Percentiles rank a stretch among this genome's conserved stretches.
phyloP scores from a whole-genome alignment of 2,329 filamentous ascomycete species.

The Neoarthrinium moseri region DNA sequence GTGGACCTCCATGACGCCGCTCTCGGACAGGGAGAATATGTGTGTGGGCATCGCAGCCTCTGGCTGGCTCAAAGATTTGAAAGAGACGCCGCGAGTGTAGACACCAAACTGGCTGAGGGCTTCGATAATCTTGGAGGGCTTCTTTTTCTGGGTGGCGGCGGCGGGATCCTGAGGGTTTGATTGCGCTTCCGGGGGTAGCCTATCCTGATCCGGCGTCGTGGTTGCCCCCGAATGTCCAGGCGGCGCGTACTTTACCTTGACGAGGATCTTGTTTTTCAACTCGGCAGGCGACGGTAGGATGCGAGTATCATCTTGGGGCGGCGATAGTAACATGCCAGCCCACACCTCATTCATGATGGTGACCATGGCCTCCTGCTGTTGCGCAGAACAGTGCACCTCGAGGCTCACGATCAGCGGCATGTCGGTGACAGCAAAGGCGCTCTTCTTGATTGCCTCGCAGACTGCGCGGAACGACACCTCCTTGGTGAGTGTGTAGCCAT shows the following conservation, averaged over 20 bases:
- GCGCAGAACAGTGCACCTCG: slow-evolving; percentile 79
- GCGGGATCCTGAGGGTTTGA: slow-evolving; percentile 38
- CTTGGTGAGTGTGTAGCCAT: slow-evolving; percentile 88
- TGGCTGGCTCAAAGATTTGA: slow-evolving; percentile 74
- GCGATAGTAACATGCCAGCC: slow-evolving; percentile 68
- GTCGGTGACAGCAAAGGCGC: slow-evolving; percentile 72
- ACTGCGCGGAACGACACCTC: slow-evolving; percentile 85
- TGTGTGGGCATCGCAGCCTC: slow-evolving; percentile 64
- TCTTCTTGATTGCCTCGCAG: slow-evolving; percentile 74
- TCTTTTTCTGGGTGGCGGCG: slow-evolving; percentile 35
- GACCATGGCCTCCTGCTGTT: slow-evolving; percentile 89
- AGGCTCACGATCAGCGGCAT: slow-evolving; percentile 91
- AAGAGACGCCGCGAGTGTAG: slow-evolving; percentile 81
- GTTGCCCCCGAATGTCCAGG: slow-evolving; percentile 21
- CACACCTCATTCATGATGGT: slow-evolving; percentile 86
- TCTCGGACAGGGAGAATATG: slow-evolving; percentile 68
- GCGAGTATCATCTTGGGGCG: slow-evolving; percentile 42
- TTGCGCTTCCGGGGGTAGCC: slow-evolving; percentile 29
- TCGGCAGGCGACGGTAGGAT: slow-evolving; percentile 67
- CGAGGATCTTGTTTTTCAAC: slow-evolving; percentile 74
- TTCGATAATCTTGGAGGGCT: slow-evolving; percentile 66
- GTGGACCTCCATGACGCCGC: slow-evolving; percentile 61
- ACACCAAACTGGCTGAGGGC: slow-evolving; percentile 74
- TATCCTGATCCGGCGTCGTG: slow-evolving; percentile 14
- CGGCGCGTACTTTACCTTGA: slow-evolving; percentile 75